These are phyloP conservation scores for Cryptomeria japonica DNA, from an alignment of 75 land plant genomes.

Conservation along the genomic window DNA sequence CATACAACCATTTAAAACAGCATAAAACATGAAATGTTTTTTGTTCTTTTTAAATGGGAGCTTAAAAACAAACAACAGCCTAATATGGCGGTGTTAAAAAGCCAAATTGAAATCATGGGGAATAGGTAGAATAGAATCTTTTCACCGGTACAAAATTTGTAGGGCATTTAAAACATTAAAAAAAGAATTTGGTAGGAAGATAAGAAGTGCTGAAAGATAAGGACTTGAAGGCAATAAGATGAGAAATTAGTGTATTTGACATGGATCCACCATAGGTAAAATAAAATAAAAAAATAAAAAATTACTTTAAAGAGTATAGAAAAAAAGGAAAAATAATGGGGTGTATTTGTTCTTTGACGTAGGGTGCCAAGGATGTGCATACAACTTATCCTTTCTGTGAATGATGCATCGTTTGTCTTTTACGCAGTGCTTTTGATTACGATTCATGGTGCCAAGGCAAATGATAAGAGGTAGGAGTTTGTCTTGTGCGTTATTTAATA, in stretches of 20 bases:
- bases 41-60: background rate
- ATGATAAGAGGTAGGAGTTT: background rate
- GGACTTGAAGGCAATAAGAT: constrained; percentile 1
- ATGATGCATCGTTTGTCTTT: background rate
- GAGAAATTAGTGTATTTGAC: constrained; percentile 10
- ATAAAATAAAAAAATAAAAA: background rate
- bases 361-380: background rate
- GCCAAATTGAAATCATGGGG: background rate
- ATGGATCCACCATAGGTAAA: constrained; percentile 1
- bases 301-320: background rate
- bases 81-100: no score
- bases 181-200: background rate
- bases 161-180: background rate
- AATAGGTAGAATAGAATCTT: background rate
- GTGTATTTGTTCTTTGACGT: background rate
- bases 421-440: no score
- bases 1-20: background rate
- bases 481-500: background rate
- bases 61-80: background rate
- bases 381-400: constrained; percentile 3
- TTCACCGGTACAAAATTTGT: no score
- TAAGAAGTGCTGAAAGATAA: background rate
- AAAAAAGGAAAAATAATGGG: no score
- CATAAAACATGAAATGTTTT: background rate
- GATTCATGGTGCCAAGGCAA: no score